Percentiles rank a stretch among this genome's conserved stretches.
These are phyloP conservation scores for Scolecobasidium constrictum DNA, from an alignment of 2,329 filamentous ascomycete genomes.

Conservation along the genomic window DNA sequence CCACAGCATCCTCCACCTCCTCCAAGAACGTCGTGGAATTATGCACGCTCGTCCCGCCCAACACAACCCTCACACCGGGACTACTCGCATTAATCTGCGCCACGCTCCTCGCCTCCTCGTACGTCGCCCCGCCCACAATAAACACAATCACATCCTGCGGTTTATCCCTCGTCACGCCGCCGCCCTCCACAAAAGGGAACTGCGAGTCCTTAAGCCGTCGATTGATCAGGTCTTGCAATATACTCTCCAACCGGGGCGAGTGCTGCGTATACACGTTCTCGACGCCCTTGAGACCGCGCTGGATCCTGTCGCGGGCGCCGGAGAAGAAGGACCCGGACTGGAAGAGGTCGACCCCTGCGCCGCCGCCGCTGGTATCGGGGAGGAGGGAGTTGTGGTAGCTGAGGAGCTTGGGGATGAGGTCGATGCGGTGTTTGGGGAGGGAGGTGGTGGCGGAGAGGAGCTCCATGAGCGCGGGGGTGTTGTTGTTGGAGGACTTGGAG, in stretches of 20 bases:
- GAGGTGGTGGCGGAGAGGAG: constrained; percentile 76
- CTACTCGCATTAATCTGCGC: constrained; percentile 89
- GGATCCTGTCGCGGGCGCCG: constrained; percentile 76
- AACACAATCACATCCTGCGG: constrained; percentile 95
- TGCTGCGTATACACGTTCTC: constrained; percentile 99
- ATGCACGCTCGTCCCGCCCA: constrained; percentile 80
- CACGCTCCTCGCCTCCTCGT: constrained; percentile 93
- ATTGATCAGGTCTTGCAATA: constrained; percentile 86
- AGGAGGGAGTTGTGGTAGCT: constrained; percentile 72
- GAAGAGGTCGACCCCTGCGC: constrained; percentile 72
- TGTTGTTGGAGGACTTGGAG: constrained; percentile 73
- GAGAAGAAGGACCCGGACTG: constrained; percentile 82
- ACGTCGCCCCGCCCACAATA: constrained; percentile 85
- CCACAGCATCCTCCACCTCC: constrained; percentile 82
- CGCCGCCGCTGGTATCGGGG: constrained; percentile 54
- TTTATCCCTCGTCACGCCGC: constrained; percentile 79
- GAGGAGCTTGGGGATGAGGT: constrained; percentile 71
- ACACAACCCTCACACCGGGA: constrained; percentile 76
- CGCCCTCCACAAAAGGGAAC: constrained; percentile 88
- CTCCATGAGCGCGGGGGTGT: constrained; percentile 75
- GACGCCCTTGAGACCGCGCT: constrained; percentile 80
- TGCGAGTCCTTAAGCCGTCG: constrained; percentile 75
- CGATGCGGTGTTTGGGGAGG: constrained; percentile 63
- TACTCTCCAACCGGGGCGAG: constrained; percentile 75
- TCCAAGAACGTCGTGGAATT: constrained; percentile 83